Percentiles rank a stretch among this genome's conserved stretches.
These are phyloP conservation scores for Tricholoma sp. DNA, from an alignment of 768 basidiomycete species.

Conservation along the genomic window DNA sequence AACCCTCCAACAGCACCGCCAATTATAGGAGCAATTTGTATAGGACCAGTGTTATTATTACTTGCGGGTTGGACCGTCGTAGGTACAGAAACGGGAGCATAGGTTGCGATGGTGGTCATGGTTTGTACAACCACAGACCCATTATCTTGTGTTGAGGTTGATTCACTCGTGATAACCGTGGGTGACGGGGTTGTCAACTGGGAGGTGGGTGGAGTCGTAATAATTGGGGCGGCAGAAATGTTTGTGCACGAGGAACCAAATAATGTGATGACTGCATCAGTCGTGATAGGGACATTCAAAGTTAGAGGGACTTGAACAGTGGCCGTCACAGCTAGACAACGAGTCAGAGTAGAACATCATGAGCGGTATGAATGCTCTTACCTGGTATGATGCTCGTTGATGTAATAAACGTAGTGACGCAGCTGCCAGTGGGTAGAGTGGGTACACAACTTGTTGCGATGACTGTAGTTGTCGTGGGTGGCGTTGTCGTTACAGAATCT, in stretches of 20 bases:
- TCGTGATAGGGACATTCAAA: constrained; percentile 26
- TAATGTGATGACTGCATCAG: constrained; percentile 32
- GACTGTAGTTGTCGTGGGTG: constrained; percentile 20
- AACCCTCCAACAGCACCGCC: constrained; percentile 54
- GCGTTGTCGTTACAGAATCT: constrained; percentile 25
- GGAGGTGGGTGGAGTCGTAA: constrained; percentile 3
- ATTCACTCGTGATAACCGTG: constrained; percentile 22
- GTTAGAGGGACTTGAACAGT: constrained; percentile 38
- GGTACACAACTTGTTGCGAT: constrained; percentile 9
- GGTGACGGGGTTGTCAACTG: constrained; percentile 25
- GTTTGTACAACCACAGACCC: constrained; percentile 33
- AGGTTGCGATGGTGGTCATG: constrained; percentile 33
- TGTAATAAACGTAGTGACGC: background rate
- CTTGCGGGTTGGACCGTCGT: constrained; percentile 10
- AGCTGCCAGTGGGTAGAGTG: background rate
- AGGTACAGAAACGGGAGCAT: constrained; percentile 26
- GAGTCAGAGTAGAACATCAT: constrained; percentile 2
- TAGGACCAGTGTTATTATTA: constrained; percentile 13
- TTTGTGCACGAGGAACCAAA: constrained; percentile 33
- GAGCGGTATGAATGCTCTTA: constrained; percentile 14
- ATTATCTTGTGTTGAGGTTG: constrained; percentile 34
- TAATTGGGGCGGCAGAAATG: constrained; percentile 10
- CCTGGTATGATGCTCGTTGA: constrained; percentile 20
- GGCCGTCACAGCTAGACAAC: constrained; percentile 12
- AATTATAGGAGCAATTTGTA: constrained; percentile 41